Conservation (phyloP, 345 rosid species). For the Clarkia xantiana region DNA sequence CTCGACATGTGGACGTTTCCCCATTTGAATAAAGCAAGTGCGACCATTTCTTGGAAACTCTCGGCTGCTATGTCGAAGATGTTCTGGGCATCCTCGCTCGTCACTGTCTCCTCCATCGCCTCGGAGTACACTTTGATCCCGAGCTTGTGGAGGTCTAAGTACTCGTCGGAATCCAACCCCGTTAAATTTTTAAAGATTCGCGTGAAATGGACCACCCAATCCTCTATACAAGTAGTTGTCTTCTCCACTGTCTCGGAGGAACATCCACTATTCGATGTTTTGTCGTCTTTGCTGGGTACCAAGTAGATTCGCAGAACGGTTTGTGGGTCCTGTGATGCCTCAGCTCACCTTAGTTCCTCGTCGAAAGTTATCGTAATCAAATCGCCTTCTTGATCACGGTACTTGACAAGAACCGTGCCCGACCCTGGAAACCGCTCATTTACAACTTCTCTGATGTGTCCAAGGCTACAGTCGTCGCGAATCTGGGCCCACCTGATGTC, state of each 20-base stretch:
- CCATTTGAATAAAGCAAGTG: conserved; percentile 75
- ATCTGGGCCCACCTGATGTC: conserved; percentile 71
- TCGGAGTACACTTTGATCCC: conserved; percentile 73
- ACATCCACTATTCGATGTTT: no score
- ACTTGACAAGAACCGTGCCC: conserved; percentile 59
- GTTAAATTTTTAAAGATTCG: conserved; percentile 62
- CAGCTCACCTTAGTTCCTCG: conserved; percentile 73
- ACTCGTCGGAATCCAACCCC: conserved; percentile 54
- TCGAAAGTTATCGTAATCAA: conserved; percentile 66
- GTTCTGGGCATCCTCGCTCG: conserved; percentile 71
- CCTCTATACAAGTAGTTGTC: conserved; percentile 34
- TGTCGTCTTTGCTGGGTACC: conserved; percentile 37
- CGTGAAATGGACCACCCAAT: conserved; percentile 78
- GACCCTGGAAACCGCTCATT: conserved; percentile 52
- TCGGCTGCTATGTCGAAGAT: conserved; percentile 58
- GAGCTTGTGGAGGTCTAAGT: conserved; percentile 66
- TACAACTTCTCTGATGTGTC: conserved; percentile 55
- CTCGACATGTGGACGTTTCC: conserved; percentile 81
- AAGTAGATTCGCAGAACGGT: conserved; percentile 45
- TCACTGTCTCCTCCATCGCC: conserved; percentile 83
- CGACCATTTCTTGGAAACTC: conserved; percentile 79
- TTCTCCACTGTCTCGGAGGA: conserved; percentile 16
- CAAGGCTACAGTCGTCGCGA: conserved; percentile 54
- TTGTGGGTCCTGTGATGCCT: conserved; percentile 33
- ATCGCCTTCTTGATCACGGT: conserved; percentile 86